Percentiles rank a stretch among this genome's conserved stretches.
Evolutionary conservation across 2,329 filamentous ascomycete species (phyloP).

Genomic region (Botrytis byssoidea): DNA sequence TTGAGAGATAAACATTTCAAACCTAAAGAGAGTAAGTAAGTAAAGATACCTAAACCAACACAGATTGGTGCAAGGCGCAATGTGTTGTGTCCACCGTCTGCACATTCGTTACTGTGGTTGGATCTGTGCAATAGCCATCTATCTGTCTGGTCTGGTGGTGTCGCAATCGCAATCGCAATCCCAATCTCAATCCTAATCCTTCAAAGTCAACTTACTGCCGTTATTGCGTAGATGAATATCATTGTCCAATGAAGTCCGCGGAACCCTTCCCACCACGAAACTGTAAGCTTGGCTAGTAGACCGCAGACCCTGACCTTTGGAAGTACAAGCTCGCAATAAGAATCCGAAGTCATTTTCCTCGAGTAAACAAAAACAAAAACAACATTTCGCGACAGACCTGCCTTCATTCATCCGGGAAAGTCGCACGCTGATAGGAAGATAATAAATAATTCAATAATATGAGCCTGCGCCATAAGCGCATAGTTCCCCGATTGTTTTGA

Average conservation of each 20-base stretch:
- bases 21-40: background rate
- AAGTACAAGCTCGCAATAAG: background rate
- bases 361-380: constrained; percentile 18
- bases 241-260: constrained; percentile 29
- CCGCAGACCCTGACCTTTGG: constrained; percentile 24
- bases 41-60: background rate
- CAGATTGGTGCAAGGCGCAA: constrained; percentile 4
- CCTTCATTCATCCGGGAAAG: constrained; percentile 20
- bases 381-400: constrained; percentile 23
- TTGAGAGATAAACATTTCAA: constrained; percentile 9
- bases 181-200: constrained; percentile 3
- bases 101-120: background rate
- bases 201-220: background rate
- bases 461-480: constrained; percentile 34
- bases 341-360: background rate
- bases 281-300: constrained; percentile 29
- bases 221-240: constrained; percentile 28
- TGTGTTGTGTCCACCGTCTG: constrained; percentile 9
- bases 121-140: background rate
- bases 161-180: background rate
- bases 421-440: constrained; percentile 28
- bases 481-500: constrained; percentile 24
- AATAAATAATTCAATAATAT: constrained; percentile 24
- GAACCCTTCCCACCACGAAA: constrained; percentile 27
- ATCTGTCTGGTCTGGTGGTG: background rate